Percentiles rank a stretch among this genome's conserved stretches.
Evolutionary conservation across 2,329 filamentous ascomycete species (phyloP).

Genomic region (Aspergillus japonicus): DNA sequence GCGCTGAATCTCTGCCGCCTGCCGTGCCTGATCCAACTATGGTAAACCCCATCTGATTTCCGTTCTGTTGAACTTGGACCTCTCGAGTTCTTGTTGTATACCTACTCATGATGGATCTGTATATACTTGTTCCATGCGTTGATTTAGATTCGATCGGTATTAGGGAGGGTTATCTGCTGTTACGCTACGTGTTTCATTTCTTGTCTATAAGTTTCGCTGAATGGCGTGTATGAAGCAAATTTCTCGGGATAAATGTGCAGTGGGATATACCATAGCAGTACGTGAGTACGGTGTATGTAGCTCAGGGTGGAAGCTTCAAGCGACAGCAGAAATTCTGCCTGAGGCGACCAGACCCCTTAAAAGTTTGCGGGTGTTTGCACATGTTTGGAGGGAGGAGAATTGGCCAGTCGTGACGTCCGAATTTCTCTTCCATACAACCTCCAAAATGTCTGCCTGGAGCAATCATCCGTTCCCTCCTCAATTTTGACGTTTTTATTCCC

Average conservation of each 20-base stretch:
- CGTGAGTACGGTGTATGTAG: too few relatives aligned
- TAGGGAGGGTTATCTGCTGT: not conserved
- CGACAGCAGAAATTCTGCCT: not conserved
- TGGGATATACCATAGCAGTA: not conserved
- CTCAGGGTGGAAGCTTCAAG: too few relatives aligned
- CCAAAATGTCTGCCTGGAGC: not conserved
- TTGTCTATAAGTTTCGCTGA: not conserved
- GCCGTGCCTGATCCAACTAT: conserved; percentile 33
- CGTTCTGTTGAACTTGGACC: not conserved
- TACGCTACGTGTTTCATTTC: not conserved
- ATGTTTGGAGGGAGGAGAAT: not conserved
- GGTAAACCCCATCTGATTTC: conserved; percentile 36
- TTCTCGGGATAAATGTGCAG: not conserved
- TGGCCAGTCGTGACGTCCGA: not conserved
- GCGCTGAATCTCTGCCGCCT: conserved; percentile 16
- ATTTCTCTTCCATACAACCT: not conserved
- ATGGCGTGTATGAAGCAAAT: not conserved
- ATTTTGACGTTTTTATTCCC: not conserved
- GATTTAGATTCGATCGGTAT: not conserved
- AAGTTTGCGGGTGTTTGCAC: not conserved
- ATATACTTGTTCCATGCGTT: not conserved
- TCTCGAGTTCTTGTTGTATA: not conserved
- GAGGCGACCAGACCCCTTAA: not conserved
- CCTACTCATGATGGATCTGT: not conserved
- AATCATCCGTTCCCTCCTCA: not conserved